Evolutionary conservation across 2,329 filamentous ascomycete species (phyloP), one percentile per base, ranked within the genome.

Genomic region (Podosphaera xanthii): DNA sequence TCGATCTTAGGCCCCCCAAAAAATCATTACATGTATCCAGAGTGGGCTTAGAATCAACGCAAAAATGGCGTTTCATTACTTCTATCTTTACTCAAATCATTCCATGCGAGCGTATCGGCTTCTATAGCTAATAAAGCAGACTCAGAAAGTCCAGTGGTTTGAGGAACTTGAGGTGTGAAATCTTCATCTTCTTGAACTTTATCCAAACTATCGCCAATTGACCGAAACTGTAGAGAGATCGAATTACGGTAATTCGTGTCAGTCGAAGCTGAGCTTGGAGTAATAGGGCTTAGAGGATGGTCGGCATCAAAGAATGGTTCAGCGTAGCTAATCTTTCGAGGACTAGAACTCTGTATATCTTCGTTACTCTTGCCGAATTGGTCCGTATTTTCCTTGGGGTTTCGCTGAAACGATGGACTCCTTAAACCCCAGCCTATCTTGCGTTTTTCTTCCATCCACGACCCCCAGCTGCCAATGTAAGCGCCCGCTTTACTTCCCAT

Each of bases 361-460:
- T 64, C 62, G 34, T 67, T 66, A 53, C 62, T 60, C 31, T 63
- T 65, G 14, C 59, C 59, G 31, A 59, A 35, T 8, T 56, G 44
- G 10, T 60, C 49, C 5, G 38, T n/a, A 48, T 46, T 59, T 7
- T 38, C 54, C 42, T 36, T 48, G 38, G 46, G 30, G 9, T 38
- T 50, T 30, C 38, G 42, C 35, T 46, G 40, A 8, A 52, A 52
- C n/a, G 61, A 49, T 33, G 61, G 34, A 14, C 44, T 63, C 31
- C 66, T 59, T 5, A 40, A 10, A 9, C 67, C 67, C 67, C 66
- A 69, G 0, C 67, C 67, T 4, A 60, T 57, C 67, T 83, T 86
- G 62, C 83, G 76, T 72, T 90, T 91, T 72, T 92, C 86, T 57
- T 82, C 82, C 1, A 82, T 81, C 82, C 82, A 86, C 0, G 75